Percentiles rank a stretch among this genome's conserved stretches.
Evolutionary conservation across 2,329 filamentous ascomycete genomes (phyloP).

Genomic region (Fonsecaea monophora): DNA sequence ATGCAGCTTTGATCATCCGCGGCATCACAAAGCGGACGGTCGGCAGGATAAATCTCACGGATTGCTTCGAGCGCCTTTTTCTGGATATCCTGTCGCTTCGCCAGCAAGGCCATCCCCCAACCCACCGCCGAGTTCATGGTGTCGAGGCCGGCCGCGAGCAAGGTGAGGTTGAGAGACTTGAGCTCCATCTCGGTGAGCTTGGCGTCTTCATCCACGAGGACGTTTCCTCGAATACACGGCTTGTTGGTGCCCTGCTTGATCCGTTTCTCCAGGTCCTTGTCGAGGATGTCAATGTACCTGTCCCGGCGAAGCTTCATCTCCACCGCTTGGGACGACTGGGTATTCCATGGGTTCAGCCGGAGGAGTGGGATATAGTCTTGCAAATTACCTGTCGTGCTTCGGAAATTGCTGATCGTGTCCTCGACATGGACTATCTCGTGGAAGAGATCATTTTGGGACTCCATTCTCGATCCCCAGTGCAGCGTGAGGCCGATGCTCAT

Average conservation of each 20-base stretch:
- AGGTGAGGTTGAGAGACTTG: conserved; percentile 69
- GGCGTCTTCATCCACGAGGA: conserved; percentile 68
- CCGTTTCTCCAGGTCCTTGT: conserved; percentile 64
- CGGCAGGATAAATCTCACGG: conserved; percentile 57
- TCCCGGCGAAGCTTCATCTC: conserved; percentile 67
- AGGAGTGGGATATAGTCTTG: conserved; percentile 68
- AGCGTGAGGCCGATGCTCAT: conserved; percentile 67
- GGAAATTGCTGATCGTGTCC: conserved; percentile 64
- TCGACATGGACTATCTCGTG: conserved; percentile 69
- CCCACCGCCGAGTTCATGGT: conserved; percentile 70
- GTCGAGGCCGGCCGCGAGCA: conserved; percentile 71
- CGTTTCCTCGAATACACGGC: conserved; percentile 71
- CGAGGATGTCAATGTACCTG: conserved; percentile 64
- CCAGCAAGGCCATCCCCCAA: conserved; percentile 67
- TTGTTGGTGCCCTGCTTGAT: conserved; percentile 66
- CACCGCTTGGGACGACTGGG: conserved; percentile 63
- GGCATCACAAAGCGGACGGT: conserved; percentile 64
- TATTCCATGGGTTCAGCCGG: conserved; percentile 65
- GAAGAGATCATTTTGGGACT: conserved; percentile 64
- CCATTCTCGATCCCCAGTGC: conserved; percentile 69
- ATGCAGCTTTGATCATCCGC: conserved; percentile 67
- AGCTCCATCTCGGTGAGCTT: conserved; percentile 67
- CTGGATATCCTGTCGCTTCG: conserved; percentile 66
- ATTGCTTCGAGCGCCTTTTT: conserved; percentile 65
- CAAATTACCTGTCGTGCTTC: conserved; percentile 66